phyloP scores from a whole-genome alignment of 2,329 filamentous ascomycete genomes.

The Chaetomium sp. region DNA sequence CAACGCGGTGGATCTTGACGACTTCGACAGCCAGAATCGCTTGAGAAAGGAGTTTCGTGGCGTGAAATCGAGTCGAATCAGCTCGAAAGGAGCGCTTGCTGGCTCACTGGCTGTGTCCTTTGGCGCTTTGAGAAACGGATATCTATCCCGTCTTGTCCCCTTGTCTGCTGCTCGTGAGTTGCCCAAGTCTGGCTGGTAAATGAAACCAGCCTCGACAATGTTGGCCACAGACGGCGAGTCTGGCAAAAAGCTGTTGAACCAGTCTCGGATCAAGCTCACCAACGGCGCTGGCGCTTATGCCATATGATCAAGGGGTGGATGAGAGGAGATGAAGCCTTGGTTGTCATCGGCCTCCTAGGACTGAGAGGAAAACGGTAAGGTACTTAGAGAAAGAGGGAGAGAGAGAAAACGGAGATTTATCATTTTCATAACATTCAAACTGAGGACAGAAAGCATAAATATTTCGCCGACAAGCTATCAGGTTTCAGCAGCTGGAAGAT shows the following conservation, averaged over 20 bases:
- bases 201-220: background rate
- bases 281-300: background rate
- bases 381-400: too few relatives aligned
- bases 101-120: background rate
- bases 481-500: background rate
- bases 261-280: background rate
- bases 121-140: background rate
- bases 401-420: background rate
- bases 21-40: background rate
- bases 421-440: background rate
- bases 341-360: too few relatives aligned
- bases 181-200: background rate
- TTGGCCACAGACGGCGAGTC: background rate
- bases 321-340: background rate
- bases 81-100: background rate
- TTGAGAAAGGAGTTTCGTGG: constrained; percentile 6
- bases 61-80: background rate
- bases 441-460: background rate
- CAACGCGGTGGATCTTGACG: constrained; percentile 22
- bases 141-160: background rate
- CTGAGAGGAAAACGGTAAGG: background rate
- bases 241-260: background rate
- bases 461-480: background rate
- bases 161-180: background rate
- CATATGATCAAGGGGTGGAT: background rate